phyloP scores from a whole-genome alignment of 257 asterid species.

The Paulownia fortunei region DNA sequence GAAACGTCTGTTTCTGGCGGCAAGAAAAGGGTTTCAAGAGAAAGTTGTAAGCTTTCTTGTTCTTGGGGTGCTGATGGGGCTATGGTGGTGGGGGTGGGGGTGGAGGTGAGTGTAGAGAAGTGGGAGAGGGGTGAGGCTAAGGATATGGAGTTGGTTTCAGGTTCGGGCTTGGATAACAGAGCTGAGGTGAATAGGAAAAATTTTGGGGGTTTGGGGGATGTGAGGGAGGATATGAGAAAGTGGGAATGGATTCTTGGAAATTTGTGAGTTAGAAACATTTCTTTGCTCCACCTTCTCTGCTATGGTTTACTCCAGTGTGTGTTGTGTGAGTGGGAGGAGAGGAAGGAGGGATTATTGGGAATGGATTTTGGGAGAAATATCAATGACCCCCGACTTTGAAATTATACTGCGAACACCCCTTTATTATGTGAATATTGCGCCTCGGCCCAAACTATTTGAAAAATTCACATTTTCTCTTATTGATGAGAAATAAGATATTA shows the following conservation, averaged over 20 bases:
- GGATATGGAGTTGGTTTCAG: constrained; percentile 28
- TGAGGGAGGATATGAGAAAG: constrained; percentile 24
- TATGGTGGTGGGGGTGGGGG: constrained; percentile 38
- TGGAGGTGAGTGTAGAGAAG: constrained; percentile 45
- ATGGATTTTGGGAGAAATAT: neutral
- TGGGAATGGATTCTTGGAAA: constrained; percentile 46
- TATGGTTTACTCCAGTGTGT: neutral
- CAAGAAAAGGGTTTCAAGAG: constrained; percentile 70
- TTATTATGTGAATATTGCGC: neutral
- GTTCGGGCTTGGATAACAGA: constrained; percentile 43
- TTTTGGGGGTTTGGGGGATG: constrained; percentile 32
- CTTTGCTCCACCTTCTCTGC: constrained; percentile 9
- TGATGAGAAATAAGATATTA: no score
- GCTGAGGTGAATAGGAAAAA: constrained; percentile 38
- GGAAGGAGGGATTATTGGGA: neutral
- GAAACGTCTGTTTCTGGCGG: constrained; percentile 86
- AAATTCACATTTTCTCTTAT: no score
- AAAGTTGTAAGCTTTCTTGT: constrained; percentile 45
- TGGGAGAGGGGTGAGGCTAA: constrained; percentile 42
- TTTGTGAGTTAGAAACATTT: constrained; percentile 47
- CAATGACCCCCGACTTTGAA: neutral
- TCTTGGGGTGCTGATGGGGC: constrained; percentile 26
- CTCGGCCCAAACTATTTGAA: neutral
- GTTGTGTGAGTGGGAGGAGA: neutral
- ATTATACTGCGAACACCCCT: neutral